These are phyloP conservation scores for Dichotomopilus funicola DNA, from an alignment of 2,329 filamentous ascomycete genomes.

Conservation along the genomic window DNA sequence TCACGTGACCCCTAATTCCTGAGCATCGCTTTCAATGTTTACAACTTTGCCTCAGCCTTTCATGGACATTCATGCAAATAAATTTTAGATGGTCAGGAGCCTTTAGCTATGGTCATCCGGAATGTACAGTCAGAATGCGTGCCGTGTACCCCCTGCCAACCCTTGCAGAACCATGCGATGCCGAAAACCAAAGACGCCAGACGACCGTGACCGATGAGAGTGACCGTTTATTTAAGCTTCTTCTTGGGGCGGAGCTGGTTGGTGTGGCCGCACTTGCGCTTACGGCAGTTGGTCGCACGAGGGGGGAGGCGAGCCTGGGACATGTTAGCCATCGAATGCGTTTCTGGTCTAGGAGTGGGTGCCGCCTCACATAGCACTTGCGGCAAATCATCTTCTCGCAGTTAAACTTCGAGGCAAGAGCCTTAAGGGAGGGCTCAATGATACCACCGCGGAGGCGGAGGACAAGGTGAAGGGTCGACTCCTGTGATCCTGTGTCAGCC, in stretches of 20 bases:
- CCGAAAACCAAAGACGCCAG: slow-evolving; percentile 35
- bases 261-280: slow-evolving; percentile 99
- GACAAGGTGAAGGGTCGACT: slow-evolving; percentile 96
- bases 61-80: not conserved
- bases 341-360: not conserved
- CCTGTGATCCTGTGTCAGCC: slow-evolving; percentile 44
- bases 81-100: slow-evolving; percentile 21
- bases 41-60: not conserved
- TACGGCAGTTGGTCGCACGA: slow-evolving; percentile 99
- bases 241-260: slow-evolving; percentile 99
- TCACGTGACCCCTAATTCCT: slow-evolving; percentile 10
- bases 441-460: slow-evolving; percentile 99
- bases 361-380: slow-evolving; percentile 91
- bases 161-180: slow-evolving; percentile 22
- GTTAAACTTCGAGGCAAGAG: slow-evolving; percentile 98
- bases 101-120: slow-evolving; percentile 25
- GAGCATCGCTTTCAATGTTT: not conserved
- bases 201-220: slow-evolving; percentile 26
- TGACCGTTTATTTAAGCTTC: slow-evolving; percentile 87
- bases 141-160: slow-evolving; percentile 21
- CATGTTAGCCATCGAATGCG: slow-evolving; percentile 17
- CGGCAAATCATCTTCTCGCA: slow-evolving; percentile 99
- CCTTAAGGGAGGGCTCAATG: slow-evolving; percentile 98
- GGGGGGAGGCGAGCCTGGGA: slow-evolving; percentile 74
- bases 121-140: slow-evolving; percentile 21